phyloP scores from a whole-genome alignment of 352 stramenopile species.

The Pythium periplocum region DNA sequence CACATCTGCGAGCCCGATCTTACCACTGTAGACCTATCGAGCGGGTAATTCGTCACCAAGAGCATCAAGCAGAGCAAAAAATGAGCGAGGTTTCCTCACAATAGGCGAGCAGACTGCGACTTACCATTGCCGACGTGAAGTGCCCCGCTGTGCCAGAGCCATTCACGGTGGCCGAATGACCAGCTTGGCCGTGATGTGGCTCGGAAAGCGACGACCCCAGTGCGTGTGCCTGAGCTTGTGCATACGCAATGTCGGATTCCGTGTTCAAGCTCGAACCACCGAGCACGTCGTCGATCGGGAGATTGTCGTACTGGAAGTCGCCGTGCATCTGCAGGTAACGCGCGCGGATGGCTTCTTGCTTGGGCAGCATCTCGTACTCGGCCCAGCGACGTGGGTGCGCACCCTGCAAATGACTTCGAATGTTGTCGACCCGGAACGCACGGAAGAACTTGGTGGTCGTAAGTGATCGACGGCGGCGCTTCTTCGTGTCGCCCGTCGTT shows the following conservation, averaged over 20 bases:
- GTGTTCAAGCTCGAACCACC: slow-evolving; percentile 35
- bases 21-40: slow-evolving; percentile 26
- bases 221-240: slow-evolving; percentile 37
- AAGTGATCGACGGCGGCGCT: slow-evolving; percentile 64
- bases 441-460: slow-evolving; percentile 88
- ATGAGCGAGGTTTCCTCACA: no score
- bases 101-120: slow-evolving; percentile 5
- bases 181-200: slow-evolving; percentile 21
- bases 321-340: slow-evolving; percentile 61
- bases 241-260: slow-evolving; percentile 59
- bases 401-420: slow-evolving; percentile 77
- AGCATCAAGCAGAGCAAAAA: no score
- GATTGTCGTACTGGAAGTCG: slow-evolving; percentile 58
- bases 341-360: slow-evolving; percentile 53
- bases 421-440: slow-evolving; percentile 81
- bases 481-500: slow-evolving; percentile 51
- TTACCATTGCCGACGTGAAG: slow-evolving; percentile 38
- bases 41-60: no score
- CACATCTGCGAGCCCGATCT: slow-evolving; percentile 20
- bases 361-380: slow-evolving; percentile 76
- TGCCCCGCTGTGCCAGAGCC: slow-evolving; percentile 5
- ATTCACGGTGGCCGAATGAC: slow-evolving; percentile 3
- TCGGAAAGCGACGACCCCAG: slow-evolving; percentile 28
- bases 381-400: slow-evolving; percentile 69
- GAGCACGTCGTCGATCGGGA: slow-evolving; percentile 71